phyloP scores from a whole-genome alignment of 345 rosid species.

The Kernera saxatilis region DNA sequence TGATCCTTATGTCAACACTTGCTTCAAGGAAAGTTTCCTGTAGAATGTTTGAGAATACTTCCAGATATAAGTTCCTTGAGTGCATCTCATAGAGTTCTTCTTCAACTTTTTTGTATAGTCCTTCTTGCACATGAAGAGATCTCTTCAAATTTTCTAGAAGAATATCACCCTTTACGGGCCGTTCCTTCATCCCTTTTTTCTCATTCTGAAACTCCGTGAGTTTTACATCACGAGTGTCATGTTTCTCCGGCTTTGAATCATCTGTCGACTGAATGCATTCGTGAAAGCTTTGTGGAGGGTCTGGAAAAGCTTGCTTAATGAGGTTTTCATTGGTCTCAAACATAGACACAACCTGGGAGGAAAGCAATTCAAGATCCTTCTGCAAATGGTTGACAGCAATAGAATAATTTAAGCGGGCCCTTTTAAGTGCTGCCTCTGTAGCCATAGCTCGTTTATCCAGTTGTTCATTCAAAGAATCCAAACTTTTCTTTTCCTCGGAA shows the following conservation, averaged over 20 bases:
- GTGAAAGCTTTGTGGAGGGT: slow-evolving; percentile 42
- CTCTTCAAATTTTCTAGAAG: slow-evolving; percentile 67
- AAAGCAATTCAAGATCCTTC: slow-evolving; percentile 92
- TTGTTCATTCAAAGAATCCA: slow-evolving; percentile 63
- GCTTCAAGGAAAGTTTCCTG: slow-evolving; percentile 65
- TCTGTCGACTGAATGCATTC: slow-evolving; percentile 29
- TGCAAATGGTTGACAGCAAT: slow-evolving; percentile 91
- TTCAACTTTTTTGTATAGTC: slow-evolving; percentile 72
- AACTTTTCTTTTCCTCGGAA: slow-evolving; percentile 60
- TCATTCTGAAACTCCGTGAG: slow-evolving; percentile 43
- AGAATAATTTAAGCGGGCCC: slow-evolving; percentile 95
- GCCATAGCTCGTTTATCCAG: slow-evolving; percentile 70
- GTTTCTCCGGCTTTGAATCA: slow-evolving; percentile 34
- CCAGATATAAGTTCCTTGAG: slow-evolving; percentile 57
- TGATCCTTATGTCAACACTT: slow-evolving; percentile 36
- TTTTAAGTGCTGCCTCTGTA: slow-evolving; percentile 86
- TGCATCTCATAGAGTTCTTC: slow-evolving; percentile 75
- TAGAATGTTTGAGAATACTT: slow-evolving; percentile 68
- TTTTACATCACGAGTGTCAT: slow-evolving; percentile 32
- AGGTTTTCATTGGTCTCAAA: slow-evolving; percentile 89
- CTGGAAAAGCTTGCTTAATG: slow-evolving; percentile 72
- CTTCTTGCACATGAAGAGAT: slow-evolving; percentile 78
- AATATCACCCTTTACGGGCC: slow-evolving; percentile 56
- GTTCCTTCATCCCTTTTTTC: slow-evolving; percentile 41
- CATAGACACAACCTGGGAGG: slow-evolving; percentile 87